Evolutionary conservation across 2,329 filamentous ascomycete species (phyloP).

Genomic region (Exutisphaerella laricina): DNA sequence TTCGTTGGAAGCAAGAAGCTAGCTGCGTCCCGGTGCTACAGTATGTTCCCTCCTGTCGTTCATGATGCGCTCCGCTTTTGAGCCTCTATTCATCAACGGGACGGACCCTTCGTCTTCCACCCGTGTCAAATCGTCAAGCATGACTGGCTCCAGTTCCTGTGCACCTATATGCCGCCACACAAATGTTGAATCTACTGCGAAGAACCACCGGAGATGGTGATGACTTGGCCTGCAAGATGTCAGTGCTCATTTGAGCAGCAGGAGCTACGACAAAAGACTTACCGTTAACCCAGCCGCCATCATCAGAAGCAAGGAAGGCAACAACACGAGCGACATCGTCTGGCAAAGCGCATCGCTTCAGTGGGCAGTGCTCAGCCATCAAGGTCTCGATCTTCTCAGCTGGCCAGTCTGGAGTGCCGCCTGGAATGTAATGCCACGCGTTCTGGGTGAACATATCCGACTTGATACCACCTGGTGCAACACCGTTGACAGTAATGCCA

Average conservation of each 20-base stretch:
- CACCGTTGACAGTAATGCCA: constrained; percentile 66
- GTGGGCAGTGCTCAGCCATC: constrained; percentile 47
- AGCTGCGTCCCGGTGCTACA: neutral
- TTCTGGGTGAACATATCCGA: constrained; percentile 65
- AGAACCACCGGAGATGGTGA: constrained; percentile 40
- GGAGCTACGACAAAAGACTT: constrained; percentile 7
- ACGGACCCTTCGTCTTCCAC: neutral
- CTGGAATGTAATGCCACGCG: constrained; percentile 38
- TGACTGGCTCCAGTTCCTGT: constrained; percentile 4
- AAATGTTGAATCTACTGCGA: constrained; percentile 30
- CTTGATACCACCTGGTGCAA: constrained; percentile 68
- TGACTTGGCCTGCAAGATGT: constrained; percentile 35
- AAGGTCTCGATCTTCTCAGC: constrained; percentile 46
- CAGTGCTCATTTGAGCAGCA: constrained; percentile 10
- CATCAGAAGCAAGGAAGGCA: constrained; percentile 35
- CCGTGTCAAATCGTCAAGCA: neutral
- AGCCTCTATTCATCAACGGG: no score
- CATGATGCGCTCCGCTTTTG: neutral
- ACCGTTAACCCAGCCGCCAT: constrained; percentile 39
- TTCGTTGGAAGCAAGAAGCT: neutral
- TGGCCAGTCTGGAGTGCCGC: constrained; percentile 45
- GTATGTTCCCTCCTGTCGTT: neutral
- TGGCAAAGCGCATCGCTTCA: constrained; percentile 45
- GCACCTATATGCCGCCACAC: constrained; percentile 1
- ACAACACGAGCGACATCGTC: constrained; percentile 40